These are phyloP conservation scores for Mortierella sp. DNA, from an alignment of 371 early-diverging fungal genomes.

Conservation along the genomic window DNA sequence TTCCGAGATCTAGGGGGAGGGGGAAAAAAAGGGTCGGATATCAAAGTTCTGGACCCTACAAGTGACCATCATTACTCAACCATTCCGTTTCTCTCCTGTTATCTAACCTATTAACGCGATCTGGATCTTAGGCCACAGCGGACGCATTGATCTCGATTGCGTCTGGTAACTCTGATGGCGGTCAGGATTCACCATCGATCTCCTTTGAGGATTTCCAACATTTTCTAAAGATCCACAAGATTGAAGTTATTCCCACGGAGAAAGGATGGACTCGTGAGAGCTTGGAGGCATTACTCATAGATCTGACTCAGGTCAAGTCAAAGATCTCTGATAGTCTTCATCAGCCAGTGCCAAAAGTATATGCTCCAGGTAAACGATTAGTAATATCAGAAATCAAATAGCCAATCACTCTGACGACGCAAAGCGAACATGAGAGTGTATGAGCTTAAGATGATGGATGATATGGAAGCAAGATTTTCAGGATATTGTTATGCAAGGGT, in stretches of 20 bases:
- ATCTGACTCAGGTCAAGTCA: slow-evolving; percentile 42
- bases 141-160: slow-evolving; percentile 53
- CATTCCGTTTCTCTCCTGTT: not conserved
- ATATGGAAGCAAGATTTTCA: no score
- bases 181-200: slow-evolving; percentile 50
- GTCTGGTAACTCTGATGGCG: slow-evolving; percentile 33
- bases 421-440: no score
- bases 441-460: no score
- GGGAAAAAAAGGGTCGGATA: not conserved
- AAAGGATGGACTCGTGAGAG: slow-evolving; percentile 51
- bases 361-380: not conserved
- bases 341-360: not conserved
- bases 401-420: no score
- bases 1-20: not conserved
- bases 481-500: no score
- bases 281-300: slow-evolving; percentile 38
- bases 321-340: slow-evolving; percentile 42
- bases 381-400: not conserved
- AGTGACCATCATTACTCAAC: not conserved
- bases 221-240: slow-evolving; percentile 52
- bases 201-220: slow-evolving; percentile 55
- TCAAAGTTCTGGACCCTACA: not conserved
- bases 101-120: not conserved
- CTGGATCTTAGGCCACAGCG: slow-evolving; percentile 40
- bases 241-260: slow-evolving; percentile 54